Evolutionary conservation across 345 rosid genomes (phyloP), one percentile per base, ranked within the genome.

Genomic region (Pistacia integerrima): DNA sequence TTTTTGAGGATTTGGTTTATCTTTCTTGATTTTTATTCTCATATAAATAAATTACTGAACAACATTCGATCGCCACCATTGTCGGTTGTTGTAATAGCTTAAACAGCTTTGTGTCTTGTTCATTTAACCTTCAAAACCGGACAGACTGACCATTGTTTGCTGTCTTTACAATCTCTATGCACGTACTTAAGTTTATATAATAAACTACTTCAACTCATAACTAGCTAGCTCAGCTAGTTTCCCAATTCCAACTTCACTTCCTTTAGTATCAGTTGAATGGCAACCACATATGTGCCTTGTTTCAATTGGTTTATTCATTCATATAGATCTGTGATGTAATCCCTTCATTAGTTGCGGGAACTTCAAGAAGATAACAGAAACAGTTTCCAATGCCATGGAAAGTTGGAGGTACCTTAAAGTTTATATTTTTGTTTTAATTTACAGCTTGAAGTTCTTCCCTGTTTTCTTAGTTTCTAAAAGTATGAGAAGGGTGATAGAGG

Each of bases 51-150:
- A 17, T 69, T 0, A 35, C 58, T 46, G 68, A 77, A 73, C 82
- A 78, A 78, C 87, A 82, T 84, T 80, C 25, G 25, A 25, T 25
- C 77, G 72, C 72, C 44, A 41, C 74, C 74, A 63, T 22, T 78
- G 83, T 86, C 82, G 86, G 85, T 76, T 82, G 83, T 72, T 76
- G 5, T 6, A 54, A 25, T 54, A 78, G 3, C 74, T 67, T 73
- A 74, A 69, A 63, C 65, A 75, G 80, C 79, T 77, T 69, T 51
- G 55, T 67, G 79, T 80, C 73, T 36, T 65, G 60, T 82, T 74
- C 78, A 71, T 67, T 81, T 79, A 61, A 69, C 75, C 72, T 75
- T 70, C 79, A 73, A 65, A 80, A 76, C 88, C 81, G 38, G 80
- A 82, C 83, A 71, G 61, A 80, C 60, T 28, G 36, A 46, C 54